phyloP scores from a whole-genome alignment of 2,329 filamentous ascomycete genomes.

The Aspergillus aculeatus region DNA sequence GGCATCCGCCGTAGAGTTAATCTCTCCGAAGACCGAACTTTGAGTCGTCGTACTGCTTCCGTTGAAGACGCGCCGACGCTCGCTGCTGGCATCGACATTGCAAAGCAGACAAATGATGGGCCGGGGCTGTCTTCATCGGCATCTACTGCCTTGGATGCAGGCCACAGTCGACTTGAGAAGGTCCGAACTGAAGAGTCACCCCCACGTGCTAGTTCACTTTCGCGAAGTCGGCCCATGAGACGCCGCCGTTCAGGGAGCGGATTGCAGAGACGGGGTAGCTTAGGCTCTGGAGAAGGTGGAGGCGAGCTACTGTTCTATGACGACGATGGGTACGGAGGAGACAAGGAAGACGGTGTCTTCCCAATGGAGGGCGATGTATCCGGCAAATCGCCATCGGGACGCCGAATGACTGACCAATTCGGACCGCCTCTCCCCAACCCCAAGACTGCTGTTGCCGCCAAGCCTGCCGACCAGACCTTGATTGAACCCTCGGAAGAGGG shows the following conservation, averaged over 20 bases:
- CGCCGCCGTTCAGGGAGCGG: constrained; percentile 86
- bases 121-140: constrained; percentile 38
- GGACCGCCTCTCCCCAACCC: constrained; percentile 8
- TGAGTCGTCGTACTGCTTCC: constrained; percentile 21
- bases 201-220: constrained; percentile 42
- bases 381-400: constrained; percentile 13
- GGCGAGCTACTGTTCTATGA: constrained; percentile 88
- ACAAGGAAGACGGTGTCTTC: constrained; percentile 70
- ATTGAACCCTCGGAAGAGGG: constrained; percentile 7
- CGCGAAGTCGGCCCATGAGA: constrained; percentile 38
- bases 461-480: neutral
- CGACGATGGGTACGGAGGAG: constrained; percentile 80
- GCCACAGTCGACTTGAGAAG: constrained; percentile 34
- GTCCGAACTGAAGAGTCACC: constrained; percentile 42
- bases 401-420: constrained; percentile 15
- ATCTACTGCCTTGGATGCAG: constrained; percentile 38
- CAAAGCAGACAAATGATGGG: constrained; percentile 25
- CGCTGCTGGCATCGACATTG: constrained; percentile 30
- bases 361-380: constrained; percentile 60
- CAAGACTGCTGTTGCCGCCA: neutral
- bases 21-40: constrained; percentile 34
- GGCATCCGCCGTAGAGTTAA: constrained; percentile 33
- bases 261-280: constrained; percentile 71
- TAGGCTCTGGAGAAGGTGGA: constrained; percentile 66
- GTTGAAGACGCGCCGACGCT: constrained; percentile 22